Conservation (phyloP, 306 rosid genomes). For the Vigna hirtella region DNA sequence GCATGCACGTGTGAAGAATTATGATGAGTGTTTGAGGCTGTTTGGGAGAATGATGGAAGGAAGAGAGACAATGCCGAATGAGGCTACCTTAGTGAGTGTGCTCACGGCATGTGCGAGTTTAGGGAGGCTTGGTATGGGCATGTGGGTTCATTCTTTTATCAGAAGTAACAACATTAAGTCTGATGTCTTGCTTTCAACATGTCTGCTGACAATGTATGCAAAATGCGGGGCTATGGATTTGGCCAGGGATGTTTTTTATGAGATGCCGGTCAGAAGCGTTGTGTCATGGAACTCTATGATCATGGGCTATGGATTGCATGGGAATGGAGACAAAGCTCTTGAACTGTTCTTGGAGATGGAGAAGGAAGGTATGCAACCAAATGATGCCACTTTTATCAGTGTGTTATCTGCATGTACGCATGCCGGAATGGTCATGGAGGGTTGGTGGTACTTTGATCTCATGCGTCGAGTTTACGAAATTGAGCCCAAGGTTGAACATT, state of each 20-base stretch:
- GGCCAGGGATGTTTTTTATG: slow-evolving; percentile 63
- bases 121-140: slow-evolving; percentile 62
- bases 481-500: slow-evolving; percentile 75
- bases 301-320: slow-evolving; percentile 71
- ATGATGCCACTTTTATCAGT: slow-evolving; percentile 65
- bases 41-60: slow-evolving; percentile 60
- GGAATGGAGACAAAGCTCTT: slow-evolving; percentile 59
- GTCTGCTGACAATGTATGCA: slow-evolving; percentile 70
- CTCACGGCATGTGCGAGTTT: slow-evolving; percentile 66
- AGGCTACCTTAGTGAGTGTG: slow-evolving; percentile 71
- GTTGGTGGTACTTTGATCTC: slow-evolving; percentile 71
- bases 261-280: slow-evolving; percentile 60
- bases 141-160: slow-evolving; percentile 61
- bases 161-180: slow-evolving; percentile 44
- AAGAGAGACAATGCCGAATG: slow-evolving; percentile 62
- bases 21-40: slow-evolving; percentile 56
- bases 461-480: slow-evolving; percentile 67
- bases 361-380: slow-evolving; percentile 55
- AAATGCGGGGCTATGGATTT: slow-evolving; percentile 70
- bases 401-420: slow-evolving; percentile 72
- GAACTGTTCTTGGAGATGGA: slow-evolving; percentile 66
- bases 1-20: slow-evolving; percentile 52
- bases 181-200: slow-evolving; percentile 67
- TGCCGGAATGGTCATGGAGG: slow-evolving; percentile 73
- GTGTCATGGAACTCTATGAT: slow-evolving; percentile 81